Evolutionary conservation across 257 asterid genomes (phyloP), one percentile per base, ranked within the genome.

Genomic region (Jacaranda copaia): DNA sequence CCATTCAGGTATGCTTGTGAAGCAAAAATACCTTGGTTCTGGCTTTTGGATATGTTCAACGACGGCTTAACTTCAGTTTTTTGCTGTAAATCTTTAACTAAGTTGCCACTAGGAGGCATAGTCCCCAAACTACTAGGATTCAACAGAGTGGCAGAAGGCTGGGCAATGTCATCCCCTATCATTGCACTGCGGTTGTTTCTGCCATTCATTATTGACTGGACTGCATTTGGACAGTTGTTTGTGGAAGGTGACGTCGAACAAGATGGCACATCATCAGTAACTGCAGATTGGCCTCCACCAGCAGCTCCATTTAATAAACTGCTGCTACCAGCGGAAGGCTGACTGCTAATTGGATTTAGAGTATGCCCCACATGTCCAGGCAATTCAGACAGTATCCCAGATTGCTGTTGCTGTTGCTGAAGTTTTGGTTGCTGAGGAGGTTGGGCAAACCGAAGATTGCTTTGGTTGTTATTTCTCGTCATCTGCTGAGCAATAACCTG

Each of bases 231-330:
- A 82, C 94, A 91, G 85, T 94, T 89, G 77, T 91, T 93, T 60
- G 97, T 84, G 46, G 99, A 95, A 35, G 97, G 99, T 35, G 99
- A 94, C 72, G 98, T 91, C 19, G 98, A 92, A 86, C 97, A 92
- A 43, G 99, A 94, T 0, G 98, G 99, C 46, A 88, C 76, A 20
- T 92, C 99, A 59, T 94, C 98, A 8, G 98, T 92, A 60, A 94
- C 88, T 51, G 80, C 92, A 14, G 97, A 91, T 19, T 89, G 97
- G 77, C 88, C 90, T 68, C 90, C 98, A 84, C 89, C 91, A 32
- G 80, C 89, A 49, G 87, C 82, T 68, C 88, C 87, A 7, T 88
- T 79, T 55, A 87, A 39, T 16, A 85, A 74, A 84, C 86, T 82
- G 87, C 86, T 83, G 35, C 93, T 82, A 76, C 81, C 85, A 43